These are phyloP conservation scores for Saccharomyces paradoxus DNA, from an alignment of 805 yeast species.

Conservation along the genomic window DNA sequence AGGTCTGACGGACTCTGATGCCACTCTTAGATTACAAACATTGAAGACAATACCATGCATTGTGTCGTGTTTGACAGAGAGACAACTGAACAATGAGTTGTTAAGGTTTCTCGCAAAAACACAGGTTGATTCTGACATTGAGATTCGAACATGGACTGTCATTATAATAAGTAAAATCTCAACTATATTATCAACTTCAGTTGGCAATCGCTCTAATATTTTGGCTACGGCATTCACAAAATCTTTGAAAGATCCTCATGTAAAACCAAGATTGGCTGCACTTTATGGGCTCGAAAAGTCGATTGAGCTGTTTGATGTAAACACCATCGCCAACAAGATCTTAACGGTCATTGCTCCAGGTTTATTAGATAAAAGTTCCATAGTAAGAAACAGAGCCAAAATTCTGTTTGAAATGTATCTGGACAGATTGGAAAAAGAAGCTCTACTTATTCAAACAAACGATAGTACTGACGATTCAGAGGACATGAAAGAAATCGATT, in stretches of 20 bases:
- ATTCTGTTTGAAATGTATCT: slow-evolving; percentile 56
- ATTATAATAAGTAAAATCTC: slow-evolving; percentile 20
- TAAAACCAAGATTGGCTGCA: slow-evolving; percentile 69
- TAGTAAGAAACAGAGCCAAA: slow-evolving; percentile 68
- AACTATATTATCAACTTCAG: slow-evolving; percentile 22
- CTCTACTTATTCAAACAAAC: slow-evolving; percentile 19
- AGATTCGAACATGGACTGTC: slow-evolving; percentile 28
- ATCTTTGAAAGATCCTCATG: slow-evolving; percentile 70
- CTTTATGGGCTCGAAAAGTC: slow-evolving; percentile 62
- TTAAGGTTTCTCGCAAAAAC: slow-evolving; percentile 65
- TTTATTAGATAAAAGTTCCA: slow-evolving; percentile 61
- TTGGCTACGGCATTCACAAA: slow-evolving; percentile 80
- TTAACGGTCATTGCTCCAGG: slow-evolving; percentile 81
- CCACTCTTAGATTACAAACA: slow-evolving; percentile 72
- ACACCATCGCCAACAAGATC: slow-evolving; percentile 69
- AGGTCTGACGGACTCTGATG: slow-evolving; percentile 81
- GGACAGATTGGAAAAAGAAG: slow-evolving; percentile 42
- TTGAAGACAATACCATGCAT: slow-evolving; percentile 48
- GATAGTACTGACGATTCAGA: slow-evolving; percentile 5
- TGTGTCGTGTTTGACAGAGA: slow-evolving; percentile 57
- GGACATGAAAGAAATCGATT: slow-evolving; percentile 13
- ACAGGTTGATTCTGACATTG: slow-evolving; percentile 26
- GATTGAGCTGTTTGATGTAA: slow-evolving; percentile 59
- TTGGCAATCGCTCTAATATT: slow-evolving; percentile 50
- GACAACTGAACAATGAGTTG: slow-evolving; percentile 82